A percentile compares a stretch with the other conserved stretches of the same genome.
phyloP scores from a whole-genome alignment of 1,139 yeast genomes.

The Yamadazyma dushanensis region DNA sequence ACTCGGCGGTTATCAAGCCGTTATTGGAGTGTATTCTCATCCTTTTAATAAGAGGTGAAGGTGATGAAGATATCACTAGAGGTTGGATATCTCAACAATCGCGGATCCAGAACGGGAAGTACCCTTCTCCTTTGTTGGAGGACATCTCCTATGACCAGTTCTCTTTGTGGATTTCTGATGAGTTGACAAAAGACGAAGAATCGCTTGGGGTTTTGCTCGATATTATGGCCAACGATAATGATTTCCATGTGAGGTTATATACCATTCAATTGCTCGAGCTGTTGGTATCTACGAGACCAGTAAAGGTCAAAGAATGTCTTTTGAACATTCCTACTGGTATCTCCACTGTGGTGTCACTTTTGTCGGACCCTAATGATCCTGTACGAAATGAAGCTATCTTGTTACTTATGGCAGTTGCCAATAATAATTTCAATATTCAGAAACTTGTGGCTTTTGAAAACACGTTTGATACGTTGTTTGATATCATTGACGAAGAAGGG shows the following conservation, averaged over 20 bases:
- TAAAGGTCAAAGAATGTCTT: constrained; percentile 71
- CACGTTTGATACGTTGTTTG: constrained; percentile 79
- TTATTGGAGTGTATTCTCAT: constrained; percentile 83
- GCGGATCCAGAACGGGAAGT: constrained; percentile 76
- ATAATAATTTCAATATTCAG: constrained; percentile 83
- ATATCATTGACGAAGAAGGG: constrained; percentile 81
- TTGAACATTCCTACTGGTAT: constrained; percentile 77
- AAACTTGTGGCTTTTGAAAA: constrained; percentile 94
- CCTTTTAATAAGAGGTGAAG: constrained; percentile 69
- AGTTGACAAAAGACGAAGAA: constrained; percentile 69
- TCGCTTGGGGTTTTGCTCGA: constrained; percentile 59
- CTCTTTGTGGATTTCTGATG: constrained; percentile 94
- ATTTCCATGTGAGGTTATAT: constrained; percentile 78
- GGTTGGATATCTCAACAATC: constrained; percentile 76
- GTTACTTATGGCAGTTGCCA: constrained; percentile 78
- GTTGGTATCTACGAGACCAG: constrained; percentile 73
- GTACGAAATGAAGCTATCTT: constrained; percentile 85
- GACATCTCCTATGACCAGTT: constrained; percentile 74
- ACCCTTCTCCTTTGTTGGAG: constrained; percentile 75
- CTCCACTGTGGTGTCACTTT: constrained; percentile 66
- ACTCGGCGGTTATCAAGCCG: constrained; percentile 75
- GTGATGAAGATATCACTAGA: constrained; percentile 57
- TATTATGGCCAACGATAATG: constrained; percentile 50
- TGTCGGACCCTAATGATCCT: constrained; percentile 82
- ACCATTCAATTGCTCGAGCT: constrained; percentile 85